phyloP scores from a whole-genome alignment of 805 yeast genomes.

The Yamadazyma olivae region DNA sequence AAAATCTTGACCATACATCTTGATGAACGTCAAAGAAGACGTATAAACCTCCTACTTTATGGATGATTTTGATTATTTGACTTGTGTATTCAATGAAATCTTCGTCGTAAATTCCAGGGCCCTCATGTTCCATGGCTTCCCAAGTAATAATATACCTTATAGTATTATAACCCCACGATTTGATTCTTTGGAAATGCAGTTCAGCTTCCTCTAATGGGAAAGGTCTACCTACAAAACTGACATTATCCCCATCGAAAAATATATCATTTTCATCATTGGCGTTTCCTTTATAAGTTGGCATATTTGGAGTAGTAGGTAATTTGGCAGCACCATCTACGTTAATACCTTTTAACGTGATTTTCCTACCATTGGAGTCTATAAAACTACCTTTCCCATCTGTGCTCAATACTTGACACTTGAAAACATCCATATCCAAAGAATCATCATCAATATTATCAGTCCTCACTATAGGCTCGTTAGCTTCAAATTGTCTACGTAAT shows the following conservation, averaged over 20 bases:
- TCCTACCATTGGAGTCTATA: slow-evolving; percentile 53
- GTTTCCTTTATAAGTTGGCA: slow-evolving; percentile 40
- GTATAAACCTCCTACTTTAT: slow-evolving; percentile 66
- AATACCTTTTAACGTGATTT: slow-evolving; percentile 71
- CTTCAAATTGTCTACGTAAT: slow-evolving; percentile 21
- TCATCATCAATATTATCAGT: slow-evolving; percentile 1
- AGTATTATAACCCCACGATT: slow-evolving; percentile 77
- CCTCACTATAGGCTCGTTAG: slow-evolving; percentile 13
- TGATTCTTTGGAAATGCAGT: slow-evolving; percentile 65
- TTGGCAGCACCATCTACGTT: slow-evolving; percentile 77
- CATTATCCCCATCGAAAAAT: slow-evolving; percentile 69
- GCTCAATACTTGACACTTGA: slow-evolving; percentile 20
- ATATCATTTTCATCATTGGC: slow-evolving; percentile 34
- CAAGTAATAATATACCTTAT: slow-evolving; percentile 78
- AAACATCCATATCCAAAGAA: slow-evolving; percentile 8
- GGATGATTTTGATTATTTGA: slow-evolving; percentile 54
- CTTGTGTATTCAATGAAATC: slow-evolving; percentile 71
- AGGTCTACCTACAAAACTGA: slow-evolving; percentile 82
- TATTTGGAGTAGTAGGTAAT: slow-evolving; percentile 57
- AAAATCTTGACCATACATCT: slow-evolving; percentile 87
- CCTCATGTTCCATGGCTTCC: slow-evolving; percentile 90
- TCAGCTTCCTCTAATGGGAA: slow-evolving; percentile 73
- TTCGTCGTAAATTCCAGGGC: slow-evolving; percentile 80
- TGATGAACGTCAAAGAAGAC: slow-evolving; percentile 89
- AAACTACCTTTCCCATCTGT: slow-evolving; percentile 50